Evolutionary conservation across 768 basidiomycete species (phyloP).

Genomic region (Macrolepiota albuminosa): DNA sequence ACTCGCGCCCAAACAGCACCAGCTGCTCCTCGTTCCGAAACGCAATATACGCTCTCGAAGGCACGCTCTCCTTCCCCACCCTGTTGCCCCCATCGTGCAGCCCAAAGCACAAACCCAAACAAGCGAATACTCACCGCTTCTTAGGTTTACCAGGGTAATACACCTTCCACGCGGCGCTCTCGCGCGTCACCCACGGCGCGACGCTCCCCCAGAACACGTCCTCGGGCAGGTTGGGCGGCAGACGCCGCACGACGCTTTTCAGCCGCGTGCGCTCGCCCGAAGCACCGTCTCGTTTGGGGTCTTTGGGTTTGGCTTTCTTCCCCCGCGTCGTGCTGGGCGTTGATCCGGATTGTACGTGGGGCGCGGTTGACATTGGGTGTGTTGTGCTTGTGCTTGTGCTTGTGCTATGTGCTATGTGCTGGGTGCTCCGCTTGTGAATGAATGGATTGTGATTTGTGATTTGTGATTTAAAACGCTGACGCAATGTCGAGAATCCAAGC

Average conservation of each 20-base stretch:
- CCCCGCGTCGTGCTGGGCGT: no score
- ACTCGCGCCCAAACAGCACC: constrained; percentile 72
- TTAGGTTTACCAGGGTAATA: constrained; percentile 66
- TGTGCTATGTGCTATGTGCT: no score
- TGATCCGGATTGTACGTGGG: no score
- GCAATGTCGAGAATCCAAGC: no score
- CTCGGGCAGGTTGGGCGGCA: constrained; percentile 91
- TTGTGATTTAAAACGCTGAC: no score
- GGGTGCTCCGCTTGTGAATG: no score
- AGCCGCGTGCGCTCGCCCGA: constrained; percentile 47
- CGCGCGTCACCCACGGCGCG: constrained; percentile 74
- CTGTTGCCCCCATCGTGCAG: constrained; percentile 28
- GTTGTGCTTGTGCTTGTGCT: no score
- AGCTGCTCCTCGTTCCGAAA: constrained; percentile 77
- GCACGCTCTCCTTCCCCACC: constrained; percentile 76
- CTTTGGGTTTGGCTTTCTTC: no score
- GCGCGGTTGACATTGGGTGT: no score
- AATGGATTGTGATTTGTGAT: no score
- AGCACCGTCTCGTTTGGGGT: no score
- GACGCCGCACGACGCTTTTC: constrained; percentile 82
- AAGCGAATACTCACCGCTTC: constrained; percentile 68
- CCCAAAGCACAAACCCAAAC: not conserved
- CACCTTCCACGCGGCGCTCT: constrained; percentile 61
- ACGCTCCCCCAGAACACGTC: constrained; percentile 93
- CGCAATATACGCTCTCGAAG: constrained; percentile 88